These are phyloP conservation scores for Entomophthora muscae DNA, from an alignment of 371 early-diverging fungal species.

Conservation along the genomic window DNA sequence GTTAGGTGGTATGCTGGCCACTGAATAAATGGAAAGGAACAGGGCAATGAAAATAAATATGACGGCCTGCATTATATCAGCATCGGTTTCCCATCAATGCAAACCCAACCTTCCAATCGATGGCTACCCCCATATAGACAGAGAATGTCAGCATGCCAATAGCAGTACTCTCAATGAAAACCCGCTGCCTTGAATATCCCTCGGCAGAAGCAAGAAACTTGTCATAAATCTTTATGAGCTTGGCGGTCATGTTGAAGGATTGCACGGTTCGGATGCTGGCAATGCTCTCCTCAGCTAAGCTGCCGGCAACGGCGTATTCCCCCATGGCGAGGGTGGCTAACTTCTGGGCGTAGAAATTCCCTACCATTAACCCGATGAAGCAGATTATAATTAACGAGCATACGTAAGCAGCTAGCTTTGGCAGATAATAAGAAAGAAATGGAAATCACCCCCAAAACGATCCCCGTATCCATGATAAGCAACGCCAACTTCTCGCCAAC, in stretches of 20 bases:
- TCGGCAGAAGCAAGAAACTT: constrained; percentile 28
- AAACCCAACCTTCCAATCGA: constrained; percentile 63
- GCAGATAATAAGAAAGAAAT: too few species aligned
- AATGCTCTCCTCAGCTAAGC: constrained; percentile 67
- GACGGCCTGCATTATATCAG: constrained; percentile 21
- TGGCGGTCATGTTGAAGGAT: constrained; percentile 56
- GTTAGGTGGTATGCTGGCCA: constrained; percentile 25
- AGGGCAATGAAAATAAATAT: constrained; percentile 46
- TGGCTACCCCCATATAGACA: constrained; percentile 41
- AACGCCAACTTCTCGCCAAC: too few species aligned
- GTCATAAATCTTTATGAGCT: constrained; percentile 40
- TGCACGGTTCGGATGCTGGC: constrained; percentile 71
- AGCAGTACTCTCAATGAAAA: constrained; percentile 24
- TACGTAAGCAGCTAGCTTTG: too few species aligned
- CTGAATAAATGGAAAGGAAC: constrained; percentile 20
- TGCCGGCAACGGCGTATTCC: constrained; percentile 59
- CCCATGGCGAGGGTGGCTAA: constrained; percentile 7
- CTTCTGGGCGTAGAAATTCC: constrained; percentile 42
- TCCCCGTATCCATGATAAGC: too few species aligned
- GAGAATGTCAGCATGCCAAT: constrained; percentile 45
- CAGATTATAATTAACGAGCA: too few species aligned
- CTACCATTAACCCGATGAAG: constrained; percentile 14
- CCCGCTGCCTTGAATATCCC: constrained; percentile 20
- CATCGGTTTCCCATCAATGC: constrained; percentile 49
- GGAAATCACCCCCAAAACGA: too few species aligned